phyloP scores from a whole-genome alignment of 1,139 yeast species.

The Nakaseomyces glabratus region DNA sequence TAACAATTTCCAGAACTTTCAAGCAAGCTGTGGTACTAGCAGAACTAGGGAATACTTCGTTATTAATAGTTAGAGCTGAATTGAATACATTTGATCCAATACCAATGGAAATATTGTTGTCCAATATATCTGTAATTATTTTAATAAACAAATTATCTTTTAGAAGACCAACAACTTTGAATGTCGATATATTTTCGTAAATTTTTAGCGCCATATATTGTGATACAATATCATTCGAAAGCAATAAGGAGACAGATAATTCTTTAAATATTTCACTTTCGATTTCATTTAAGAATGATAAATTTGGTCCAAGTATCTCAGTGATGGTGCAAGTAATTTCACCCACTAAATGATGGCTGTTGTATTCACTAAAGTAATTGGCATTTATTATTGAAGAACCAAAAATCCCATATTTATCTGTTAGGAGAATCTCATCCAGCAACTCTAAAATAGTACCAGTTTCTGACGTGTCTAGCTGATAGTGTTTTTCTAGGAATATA shows the following conservation, averaged over 20 bases:
- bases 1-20: constrained; percentile 32
- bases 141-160: constrained; percentile 20
- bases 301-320: constrained; percentile 44
- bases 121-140: constrained; percentile 22
- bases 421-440: constrained; percentile 39
- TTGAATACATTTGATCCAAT: constrained; percentile 16
- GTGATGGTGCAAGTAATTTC: constrained; percentile 37
- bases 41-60: constrained; percentile 34
- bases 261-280: constrained; percentile 23
- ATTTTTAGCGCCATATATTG: constrained; percentile 23
- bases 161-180: constrained; percentile 27
- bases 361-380: constrained; percentile 39
- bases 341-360: constrained; percentile 36
- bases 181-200: constrained; percentile 23
- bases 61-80: constrained; percentile 23
- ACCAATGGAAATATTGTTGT: constrained; percentile 18
- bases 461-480: constrained; percentile 38
- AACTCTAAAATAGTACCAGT: constrained; percentile 40
- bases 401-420: constrained; percentile 49
- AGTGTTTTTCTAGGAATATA: constrained; percentile 48
- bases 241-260: constrained; percentile 21
- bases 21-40: constrained; percentile 31
- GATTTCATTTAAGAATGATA: constrained; percentile 25
- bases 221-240: constrained; percentile 19
- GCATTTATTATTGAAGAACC: constrained; percentile 37